Evolutionary conservation across 768 basidiomycete species (phyloP).

Genomic region (Boletus rubescentipes): DNA sequence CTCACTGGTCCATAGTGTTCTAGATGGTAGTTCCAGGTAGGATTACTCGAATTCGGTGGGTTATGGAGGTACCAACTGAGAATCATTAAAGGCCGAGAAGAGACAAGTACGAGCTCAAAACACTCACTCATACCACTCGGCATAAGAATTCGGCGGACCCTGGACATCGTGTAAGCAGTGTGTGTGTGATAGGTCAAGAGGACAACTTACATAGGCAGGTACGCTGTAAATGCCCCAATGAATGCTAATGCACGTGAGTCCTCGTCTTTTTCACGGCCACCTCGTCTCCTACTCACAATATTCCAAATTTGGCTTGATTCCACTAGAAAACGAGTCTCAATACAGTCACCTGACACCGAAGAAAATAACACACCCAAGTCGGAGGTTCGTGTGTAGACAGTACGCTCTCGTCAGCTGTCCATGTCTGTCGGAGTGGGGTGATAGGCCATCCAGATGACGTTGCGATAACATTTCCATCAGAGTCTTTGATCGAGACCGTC

Average conservation of each 20-base stretch:
- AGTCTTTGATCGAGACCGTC: constrained; percentile 34
- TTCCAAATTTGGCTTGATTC: constrained; percentile 53
- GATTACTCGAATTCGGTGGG: constrained; percentile 34
- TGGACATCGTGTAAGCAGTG: constrained; percentile 16
- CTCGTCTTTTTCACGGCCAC: too few species aligned
- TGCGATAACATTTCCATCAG: constrained; percentile 36
- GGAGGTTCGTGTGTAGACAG: constrained; percentile 51
- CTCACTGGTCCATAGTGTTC: constrained; percentile 45
- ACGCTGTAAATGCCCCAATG: constrained; percentile 51
- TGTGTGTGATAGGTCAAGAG: neutral
- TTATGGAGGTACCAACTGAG: constrained; percentile 42
- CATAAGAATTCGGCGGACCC: constrained; percentile 42
- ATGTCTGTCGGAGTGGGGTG: constrained; percentile 38
- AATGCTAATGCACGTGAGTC: constrained; percentile 35
- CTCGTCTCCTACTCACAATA: constrained; percentile 41
- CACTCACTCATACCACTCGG: constrained; percentile 60
- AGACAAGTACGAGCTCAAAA: neutral
- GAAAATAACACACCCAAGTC: constrained; percentile 43
- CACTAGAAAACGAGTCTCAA: constrained; percentile 37
- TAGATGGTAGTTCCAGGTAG: constrained; percentile 50
- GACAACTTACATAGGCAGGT: constrained; percentile 40
- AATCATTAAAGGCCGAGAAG: neutral
- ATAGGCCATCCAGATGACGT: constrained; percentile 39
- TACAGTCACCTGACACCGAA: neutral
- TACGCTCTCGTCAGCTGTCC: constrained; percentile 38